Base-by-base conservation (phyloP, 2,329 filamentous ascomycete genomes). In the Aspergillus texensis region DNA sequence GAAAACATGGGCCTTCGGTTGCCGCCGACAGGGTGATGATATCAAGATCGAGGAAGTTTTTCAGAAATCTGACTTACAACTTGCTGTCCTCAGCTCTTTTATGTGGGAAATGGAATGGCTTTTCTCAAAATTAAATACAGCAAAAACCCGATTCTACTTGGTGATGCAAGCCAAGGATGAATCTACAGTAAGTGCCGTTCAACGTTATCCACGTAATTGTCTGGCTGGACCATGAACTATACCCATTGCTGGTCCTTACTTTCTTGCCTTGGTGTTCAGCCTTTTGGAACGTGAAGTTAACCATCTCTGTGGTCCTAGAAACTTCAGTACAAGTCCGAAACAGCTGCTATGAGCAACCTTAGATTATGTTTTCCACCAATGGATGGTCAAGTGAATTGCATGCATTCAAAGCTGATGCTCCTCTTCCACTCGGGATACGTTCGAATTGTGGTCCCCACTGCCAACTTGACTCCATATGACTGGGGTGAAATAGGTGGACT, bases 361-460 rank as follows among this genome's bases (percentile, higher is more conserved):
- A 86, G 86, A 24, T 70, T 89, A 61, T 93, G 92, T 74, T 97
- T 98, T 73, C 94, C 94, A 19, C 85, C 86, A 2, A 94, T 97
- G 91, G 82, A 87, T 46, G 86, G 88, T 1, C 82, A 86, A 54
- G 79, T 87, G 6, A 90, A 89, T 28, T 89, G 85, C 70, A 97
- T 98, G 93, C 95, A 98, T 77, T 96, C 93, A 57, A 98, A 99
- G 75, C 82, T 98, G 50, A 94, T 96, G 85, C 79, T 98, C 1
- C 83, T 98, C n/a, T 94, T 93, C 70, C 92, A 93, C 70, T 80
- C 85, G 0, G 79, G 80, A 1, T 89, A 93, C 74, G 78, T 97
- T 19, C 88, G 95, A 8, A 84, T 99, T 52, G 94, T 91, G 1
- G 83, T 98, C 2, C 93, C 95, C 0, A 94, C 90, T 4, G 95